phyloP scores from a whole-genome alignment of 495 filamentous ascomycete genomes.

The Pseudomonodictys pantanalensis region DNA sequence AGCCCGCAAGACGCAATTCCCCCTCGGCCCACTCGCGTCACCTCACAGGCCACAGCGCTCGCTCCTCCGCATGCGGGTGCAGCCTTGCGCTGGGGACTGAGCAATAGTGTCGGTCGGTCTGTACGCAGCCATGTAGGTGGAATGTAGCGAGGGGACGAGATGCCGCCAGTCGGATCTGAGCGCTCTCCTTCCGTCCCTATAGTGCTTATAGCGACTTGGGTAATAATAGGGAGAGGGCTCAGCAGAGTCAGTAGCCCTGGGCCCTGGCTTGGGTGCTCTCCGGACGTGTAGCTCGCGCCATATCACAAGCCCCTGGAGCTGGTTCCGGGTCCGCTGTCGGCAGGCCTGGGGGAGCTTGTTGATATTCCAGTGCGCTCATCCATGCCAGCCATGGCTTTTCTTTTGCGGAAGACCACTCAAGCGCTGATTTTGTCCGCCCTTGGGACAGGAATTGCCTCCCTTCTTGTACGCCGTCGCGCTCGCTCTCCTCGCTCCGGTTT shows the following conservation, averaged over 20 bases:
- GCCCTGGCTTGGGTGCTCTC: no score
- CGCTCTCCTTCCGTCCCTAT: no score
- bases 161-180: no score
- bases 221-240: no score
- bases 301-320: background rate
- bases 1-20: background rate
- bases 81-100: no score
- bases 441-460: slow-evolving; percentile 17
- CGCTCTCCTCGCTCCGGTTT: slow-evolving; percentile 26
- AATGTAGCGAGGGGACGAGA: no score
- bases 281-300: background rate
- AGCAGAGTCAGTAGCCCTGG: no score
- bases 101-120: no score
- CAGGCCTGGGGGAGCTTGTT: background rate
- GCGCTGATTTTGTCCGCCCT: slow-evolving; percentile 12
- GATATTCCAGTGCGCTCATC: background rate
- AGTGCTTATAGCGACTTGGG: no score
- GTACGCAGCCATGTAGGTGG: no score
- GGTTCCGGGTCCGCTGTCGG: slow-evolving; percentile 14
- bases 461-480: slow-evolving; percentile 30
- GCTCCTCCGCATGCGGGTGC: no score
- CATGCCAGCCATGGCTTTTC: slow-evolving; percentile 23
- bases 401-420: slow-evolving; percentile 25
- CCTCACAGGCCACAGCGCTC: no score
- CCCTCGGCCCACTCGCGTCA: background rate